A percentile compares a stretch with the other conserved stretches of the same genome.
Evolutionary conservation across 2,329 filamentous ascomycete species (phyloP).

Genomic region (Stromatinia cepivora): DNA sequence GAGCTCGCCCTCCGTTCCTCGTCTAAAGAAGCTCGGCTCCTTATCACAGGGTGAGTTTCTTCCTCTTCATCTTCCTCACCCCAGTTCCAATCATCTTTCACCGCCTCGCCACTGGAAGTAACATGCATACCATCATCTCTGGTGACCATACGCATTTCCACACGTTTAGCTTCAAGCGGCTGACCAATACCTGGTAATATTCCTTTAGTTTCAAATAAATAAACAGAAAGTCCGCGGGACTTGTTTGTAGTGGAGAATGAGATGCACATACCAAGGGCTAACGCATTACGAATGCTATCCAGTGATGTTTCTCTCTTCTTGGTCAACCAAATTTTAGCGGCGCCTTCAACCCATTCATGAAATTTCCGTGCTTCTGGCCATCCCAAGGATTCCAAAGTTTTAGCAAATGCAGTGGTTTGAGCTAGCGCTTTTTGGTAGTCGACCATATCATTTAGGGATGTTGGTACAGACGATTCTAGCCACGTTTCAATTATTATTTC

Average conservation of each 20-base stretch:
- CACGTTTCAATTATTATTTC: conserved; percentile 69
- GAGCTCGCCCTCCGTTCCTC: conserved; percentile 28
- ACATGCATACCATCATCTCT: conserved; percentile 66
- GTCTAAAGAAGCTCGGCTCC: conserved; percentile 34
- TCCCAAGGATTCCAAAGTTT: conserved; percentile 58
- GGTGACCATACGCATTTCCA: conserved; percentile 80
- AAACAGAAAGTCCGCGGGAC: neutral
- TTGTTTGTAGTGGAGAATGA: neutral
- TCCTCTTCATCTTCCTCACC: conserved; percentile 60
- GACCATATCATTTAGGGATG: conserved; percentile 68
- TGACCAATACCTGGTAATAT: conserved; percentile 57
- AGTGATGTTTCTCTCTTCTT: conserved; percentile 80
- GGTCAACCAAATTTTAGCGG: conserved; percentile 80
- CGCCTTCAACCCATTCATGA: conserved; percentile 76
- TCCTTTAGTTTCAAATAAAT: neutral
- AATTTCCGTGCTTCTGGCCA: conserved; percentile 66
- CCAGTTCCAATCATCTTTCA: conserved; percentile 73
- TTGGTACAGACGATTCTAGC: conserved; percentile 75
- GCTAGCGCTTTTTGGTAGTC: conserved; percentile 71
- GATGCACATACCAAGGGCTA: conserved; percentile 48
- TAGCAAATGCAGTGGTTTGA: conserved; percentile 63
- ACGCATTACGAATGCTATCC: conserved; percentile 67
- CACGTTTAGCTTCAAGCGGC: conserved; percentile 72
- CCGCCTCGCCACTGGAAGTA: conserved; percentile 50
- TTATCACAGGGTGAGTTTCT: conserved; percentile 34